Evolutionary conservation across 2,329 filamentous ascomycete genomes (phyloP).

Genomic region (Chaetomium sp.): DNA sequence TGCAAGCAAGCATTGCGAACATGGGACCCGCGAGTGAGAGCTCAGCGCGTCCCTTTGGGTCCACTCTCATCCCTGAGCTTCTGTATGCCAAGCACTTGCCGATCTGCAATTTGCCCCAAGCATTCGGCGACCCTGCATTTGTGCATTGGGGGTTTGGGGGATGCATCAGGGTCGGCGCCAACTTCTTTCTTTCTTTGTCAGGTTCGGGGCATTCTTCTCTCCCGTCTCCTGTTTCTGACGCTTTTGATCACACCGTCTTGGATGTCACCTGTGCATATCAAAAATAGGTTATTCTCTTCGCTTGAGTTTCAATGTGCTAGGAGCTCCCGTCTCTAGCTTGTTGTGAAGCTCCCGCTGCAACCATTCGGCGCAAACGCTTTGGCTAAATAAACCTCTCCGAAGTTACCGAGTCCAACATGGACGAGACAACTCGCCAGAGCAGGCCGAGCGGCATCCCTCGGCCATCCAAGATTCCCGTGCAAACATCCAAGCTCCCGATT

Average conservation of each 20-base stretch:
- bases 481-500: slow-evolving; percentile 34
- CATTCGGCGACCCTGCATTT: not conserved
- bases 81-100: slow-evolving; percentile 11
- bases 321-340: not conserved
- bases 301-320: not conserved
- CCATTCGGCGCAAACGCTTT: not conserved
- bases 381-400: not conserved
- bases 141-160: not conserved
- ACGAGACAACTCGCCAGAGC: slow-evolving; percentile 31
- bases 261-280: not conserved
- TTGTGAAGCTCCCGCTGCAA: not conserved
- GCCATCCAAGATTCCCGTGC: slow-evolving; percentile 33
- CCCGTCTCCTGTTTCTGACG: not conserved
- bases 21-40: not conserved
- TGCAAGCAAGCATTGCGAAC: not conserved
- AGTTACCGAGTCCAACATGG: slow-evolving; percentile 24
- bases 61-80: not conserved
- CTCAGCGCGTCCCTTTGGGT: not conserved
- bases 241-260: not conserved
- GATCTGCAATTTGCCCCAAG: slow-evolving; percentile 23
- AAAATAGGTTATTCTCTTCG: not conserved
- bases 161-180: not conserved
- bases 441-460: slow-evolving; percentile 34
- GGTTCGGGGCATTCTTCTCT: not conserved
- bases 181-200: not conserved